Base-by-base conservation (phyloP, 2,329 filamentous ascomycete genomes). In the Orbilia brochopaga region DNA sequence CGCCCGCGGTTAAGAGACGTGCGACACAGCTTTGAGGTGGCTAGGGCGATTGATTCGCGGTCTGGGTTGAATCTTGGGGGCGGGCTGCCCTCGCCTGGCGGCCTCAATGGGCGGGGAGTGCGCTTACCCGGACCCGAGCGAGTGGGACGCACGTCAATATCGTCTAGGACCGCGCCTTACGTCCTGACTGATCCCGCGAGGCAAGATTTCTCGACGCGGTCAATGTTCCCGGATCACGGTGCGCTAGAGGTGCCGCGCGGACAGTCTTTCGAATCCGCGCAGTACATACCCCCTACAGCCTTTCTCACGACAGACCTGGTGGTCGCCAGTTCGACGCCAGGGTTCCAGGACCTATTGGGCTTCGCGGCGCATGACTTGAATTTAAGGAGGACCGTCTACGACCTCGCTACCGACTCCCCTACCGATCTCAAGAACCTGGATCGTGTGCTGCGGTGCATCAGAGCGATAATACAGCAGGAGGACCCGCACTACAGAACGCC, bases 1-100 rank as follows among this genome's bases (percentile, higher is more conserved):
- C 85, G 90, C 54, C 90, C 90, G 69, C 85, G 90, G 74, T 81
- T 94, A 75, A 86, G 90, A 76, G 90, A 93, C 77, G 88, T 90
- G 69, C 82, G 85, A 81, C 76, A 78, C 80, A 60, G 78, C 79
- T 30, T 78, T 79, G 74, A 83, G 63, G 66, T 76, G 55, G 75
- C 66, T 69, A 74, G 75, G 59, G 75, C 75, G 65, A 70, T 70
- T 64, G 66, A 70, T 27, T 70, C 66, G 66, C 66, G 66, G 66
- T 35, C 66, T 55, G 66, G 66, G 53, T 64, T 70, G 66, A 64
- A 60, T 55, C 53, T 70, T 48, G 66, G 59, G 23, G 59, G 66
- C 44, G 59, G 66, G 7, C 58, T 70, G 37, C 59, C 66, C n/a
- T 70, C 66, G 54, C 66, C 66, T 54, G 66, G 66, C 54, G 55